Percentiles rank a stretch among this genome's conserved stretches.
phyloP scores from a whole-genome alignment of 208 protist species.

The Acanthamoeba quina region DNA sequence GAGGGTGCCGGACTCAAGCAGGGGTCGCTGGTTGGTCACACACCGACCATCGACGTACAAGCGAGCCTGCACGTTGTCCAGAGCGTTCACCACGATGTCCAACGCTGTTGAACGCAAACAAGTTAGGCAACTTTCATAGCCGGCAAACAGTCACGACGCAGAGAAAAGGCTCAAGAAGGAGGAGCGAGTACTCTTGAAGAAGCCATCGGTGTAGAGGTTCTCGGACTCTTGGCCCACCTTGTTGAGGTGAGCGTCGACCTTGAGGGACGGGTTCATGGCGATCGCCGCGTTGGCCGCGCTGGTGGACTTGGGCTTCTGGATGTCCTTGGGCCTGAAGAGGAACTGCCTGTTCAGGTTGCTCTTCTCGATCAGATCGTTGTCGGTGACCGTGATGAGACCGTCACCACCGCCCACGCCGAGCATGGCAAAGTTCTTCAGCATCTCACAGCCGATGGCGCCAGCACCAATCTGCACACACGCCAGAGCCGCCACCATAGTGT shows the following conservation, averaged over 20 bases:
- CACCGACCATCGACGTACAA: slow-evolving; percentile 87
- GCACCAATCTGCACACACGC: slow-evolving; percentile 71
- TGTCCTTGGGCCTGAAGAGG: slow-evolving; percentile 81
- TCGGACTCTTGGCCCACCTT: slow-evolving; percentile 97
- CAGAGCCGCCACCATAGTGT: not conserved
- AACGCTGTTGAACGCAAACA: slow-evolving; percentile 79
- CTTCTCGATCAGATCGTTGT: slow-evolving; percentile 87
- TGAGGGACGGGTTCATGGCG: slow-evolving; percentile 96
- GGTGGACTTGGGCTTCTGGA: slow-evolving; percentile 94
- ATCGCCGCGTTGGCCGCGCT: slow-evolving; percentile 94
- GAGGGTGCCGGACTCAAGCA: slow-evolving; percentile 99
- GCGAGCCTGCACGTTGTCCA: slow-evolving; percentile 98
- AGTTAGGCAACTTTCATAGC: slow-evolving; percentile 90
- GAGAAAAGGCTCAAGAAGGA: not conserved
- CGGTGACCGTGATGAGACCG: slow-evolving; percentile 80
- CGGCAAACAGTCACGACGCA: no score
- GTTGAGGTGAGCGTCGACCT: slow-evolving; percentile 82
- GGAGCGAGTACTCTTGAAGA: slow-evolving; percentile 93
- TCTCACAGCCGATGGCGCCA: slow-evolving; percentile 88
- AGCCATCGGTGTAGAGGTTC: slow-evolving; percentile 95
- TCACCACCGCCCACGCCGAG: slow-evolving; percentile 81
- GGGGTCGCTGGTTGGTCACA: slow-evolving; percentile 90
- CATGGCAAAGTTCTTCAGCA: slow-evolving; percentile 88
- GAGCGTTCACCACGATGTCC: slow-evolving; percentile 96
- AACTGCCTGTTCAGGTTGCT: slow-evolving; percentile 90